Percentiles rank a stretch among this genome's conserved stretches.
Evolutionary conservation across 768 basidiomycete species (phyloP).

Genomic region (Hysterangium stoloniferum): DNA sequence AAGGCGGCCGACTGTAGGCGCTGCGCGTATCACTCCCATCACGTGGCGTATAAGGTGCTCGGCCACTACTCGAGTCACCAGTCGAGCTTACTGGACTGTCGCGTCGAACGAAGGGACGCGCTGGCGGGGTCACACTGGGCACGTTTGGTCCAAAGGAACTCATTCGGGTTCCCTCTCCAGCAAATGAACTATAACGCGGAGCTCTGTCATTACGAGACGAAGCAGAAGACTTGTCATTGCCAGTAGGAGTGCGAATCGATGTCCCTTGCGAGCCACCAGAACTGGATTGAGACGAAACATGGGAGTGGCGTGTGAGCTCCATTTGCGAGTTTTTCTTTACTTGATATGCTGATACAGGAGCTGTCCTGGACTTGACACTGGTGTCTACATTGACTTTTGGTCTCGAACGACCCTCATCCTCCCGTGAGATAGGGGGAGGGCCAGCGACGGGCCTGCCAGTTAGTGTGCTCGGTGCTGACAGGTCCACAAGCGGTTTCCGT

Average conservation of each 20-base stretch:
- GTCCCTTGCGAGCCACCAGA: background rate
- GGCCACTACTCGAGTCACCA: conserved; percentile 75
- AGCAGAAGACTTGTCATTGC: background rate
- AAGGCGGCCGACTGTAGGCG: background rate
- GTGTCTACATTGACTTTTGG: background rate
- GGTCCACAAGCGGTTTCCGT: conserved; percentile 38
- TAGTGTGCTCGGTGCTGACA: conserved; percentile 17
- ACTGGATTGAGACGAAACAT: background rate
- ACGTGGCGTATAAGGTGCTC: conserved; percentile 65
- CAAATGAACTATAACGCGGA: background rate
- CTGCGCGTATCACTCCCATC: conserved; percentile 60
- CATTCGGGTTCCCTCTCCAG: background rate
- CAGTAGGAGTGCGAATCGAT: background rate
- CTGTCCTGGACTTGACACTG: background rate
- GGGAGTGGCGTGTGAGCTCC: background rate
- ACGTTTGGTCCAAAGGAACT: background rate
- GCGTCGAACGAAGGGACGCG: conserved; percentile 52
- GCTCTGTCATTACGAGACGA: background rate
- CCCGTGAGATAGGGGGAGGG: conserved; percentile 4
- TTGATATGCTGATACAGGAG: background rate
- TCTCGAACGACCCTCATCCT: background rate
- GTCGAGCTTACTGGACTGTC: conserved; percentile 80
- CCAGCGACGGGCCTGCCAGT: conserved; percentile 6
- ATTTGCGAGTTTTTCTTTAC: background rate
- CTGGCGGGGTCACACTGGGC: conserved; percentile 16